phyloP scores from a whole-genome alignment of 2,329 filamentous ascomycete genomes.

The Arthrocladium fulminans region DNA sequence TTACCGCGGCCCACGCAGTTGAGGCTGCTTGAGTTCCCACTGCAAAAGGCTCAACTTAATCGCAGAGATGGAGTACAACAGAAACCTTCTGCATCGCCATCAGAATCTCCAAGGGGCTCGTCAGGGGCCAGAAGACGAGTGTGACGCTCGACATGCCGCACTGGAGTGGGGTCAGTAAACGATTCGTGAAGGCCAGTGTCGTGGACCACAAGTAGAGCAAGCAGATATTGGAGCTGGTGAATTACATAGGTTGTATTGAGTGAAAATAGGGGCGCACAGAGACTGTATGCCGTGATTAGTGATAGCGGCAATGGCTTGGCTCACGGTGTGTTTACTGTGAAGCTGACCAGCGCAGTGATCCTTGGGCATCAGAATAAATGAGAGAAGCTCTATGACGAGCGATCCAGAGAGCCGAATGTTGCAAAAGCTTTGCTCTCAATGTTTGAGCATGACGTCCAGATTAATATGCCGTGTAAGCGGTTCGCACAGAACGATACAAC shows the following conservation, averaged over 20 bases:
- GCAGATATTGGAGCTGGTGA: slow-evolving; percentile 48
- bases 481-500: slow-evolving; percentile 45
- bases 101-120: slow-evolving; percentile 42
- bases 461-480: slow-evolving; percentile 50
- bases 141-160: slow-evolving; percentile 40
- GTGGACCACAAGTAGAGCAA: slow-evolving; percentile 52
- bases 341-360: slow-evolving; percentile 47
- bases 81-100: slow-evolving; percentile 52
- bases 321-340: slow-evolving; percentile 46
- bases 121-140: slow-evolving; percentile 43
- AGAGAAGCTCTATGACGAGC: slow-evolving; percentile 44
- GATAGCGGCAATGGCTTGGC: slow-evolving; percentile 52
- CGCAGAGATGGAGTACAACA: slow-evolving; percentile 44
- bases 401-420: slow-evolving; percentile 35
- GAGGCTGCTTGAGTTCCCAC: slow-evolving; percentile 48
- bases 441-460: slow-evolving; percentile 45
- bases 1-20: slow-evolving; percentile 42
- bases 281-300: slow-evolving; percentile 48
- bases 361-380: slow-evolving; percentile 42
- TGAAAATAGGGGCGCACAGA: slow-evolving; percentile 44
- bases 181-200: slow-evolving; percentile 42
- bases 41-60: slow-evolving; percentile 49
- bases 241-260: slow-evolving; percentile 50
- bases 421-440: slow-evolving; percentile 39
- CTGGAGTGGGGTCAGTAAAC: slow-evolving; percentile 45